Conservation (phyloP, 768 basidiomycete genomes). For the Exidia glandulosa region DNA sequence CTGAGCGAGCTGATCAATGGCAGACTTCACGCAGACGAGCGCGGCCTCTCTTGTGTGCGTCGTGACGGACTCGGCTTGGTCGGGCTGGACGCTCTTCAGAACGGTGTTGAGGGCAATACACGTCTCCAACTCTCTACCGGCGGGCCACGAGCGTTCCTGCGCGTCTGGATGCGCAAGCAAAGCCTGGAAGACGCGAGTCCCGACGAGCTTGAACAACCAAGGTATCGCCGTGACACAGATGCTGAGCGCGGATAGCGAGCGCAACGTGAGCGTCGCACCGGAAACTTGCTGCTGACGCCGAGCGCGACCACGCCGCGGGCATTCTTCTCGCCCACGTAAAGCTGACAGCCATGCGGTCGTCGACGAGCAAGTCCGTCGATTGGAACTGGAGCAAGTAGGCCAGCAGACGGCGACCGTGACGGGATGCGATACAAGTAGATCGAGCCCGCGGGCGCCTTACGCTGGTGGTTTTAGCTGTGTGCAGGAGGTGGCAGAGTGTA, state of each 20-base stretch:
- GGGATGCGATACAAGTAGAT: slow-evolving; percentile 84
- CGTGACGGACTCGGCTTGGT: slow-evolving; percentile 68
- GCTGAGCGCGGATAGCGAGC: slow-evolving; percentile 70
- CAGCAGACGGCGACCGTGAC: slow-evolving; percentile 36
- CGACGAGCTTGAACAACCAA: slow-evolving; percentile 87
- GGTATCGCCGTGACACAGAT: slow-evolving; percentile 81
- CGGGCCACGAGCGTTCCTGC: slow-evolving; percentile 46
- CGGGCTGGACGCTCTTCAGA: slow-evolving; percentile 87
- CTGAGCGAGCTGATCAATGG: slow-evolving; percentile 6
- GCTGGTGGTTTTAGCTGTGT: slow-evolving; percentile 73
- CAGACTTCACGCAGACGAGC: slow-evolving; percentile 53
- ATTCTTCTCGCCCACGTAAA: slow-evolving; percentile 71
- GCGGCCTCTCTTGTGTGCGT: slow-evolving; percentile 64
- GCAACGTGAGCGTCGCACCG: slow-evolving; percentile 70
- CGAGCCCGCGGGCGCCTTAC: slow-evolving; percentile 58
- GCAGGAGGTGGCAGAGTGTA: slow-evolving; percentile 77
- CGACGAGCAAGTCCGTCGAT: slow-evolving; percentile 73
- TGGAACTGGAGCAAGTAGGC: slow-evolving; percentile 66
- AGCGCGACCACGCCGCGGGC: slow-evolving; percentile 84
- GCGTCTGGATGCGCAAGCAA: not conserved
- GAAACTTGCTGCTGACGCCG: slow-evolving; percentile 86
- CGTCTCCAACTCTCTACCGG: slow-evolving; percentile 81
- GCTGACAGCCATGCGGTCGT: slow-evolving; percentile 58
- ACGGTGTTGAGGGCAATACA: slow-evolving; percentile 83
- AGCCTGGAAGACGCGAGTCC: slow-evolving; percentile 15